Percentiles rank a stretch among this genome's conserved stretches.
Conservation (phyloP, 176 grass and related monocot genomes). For the Chrysopogon serrulatus region DNA sequence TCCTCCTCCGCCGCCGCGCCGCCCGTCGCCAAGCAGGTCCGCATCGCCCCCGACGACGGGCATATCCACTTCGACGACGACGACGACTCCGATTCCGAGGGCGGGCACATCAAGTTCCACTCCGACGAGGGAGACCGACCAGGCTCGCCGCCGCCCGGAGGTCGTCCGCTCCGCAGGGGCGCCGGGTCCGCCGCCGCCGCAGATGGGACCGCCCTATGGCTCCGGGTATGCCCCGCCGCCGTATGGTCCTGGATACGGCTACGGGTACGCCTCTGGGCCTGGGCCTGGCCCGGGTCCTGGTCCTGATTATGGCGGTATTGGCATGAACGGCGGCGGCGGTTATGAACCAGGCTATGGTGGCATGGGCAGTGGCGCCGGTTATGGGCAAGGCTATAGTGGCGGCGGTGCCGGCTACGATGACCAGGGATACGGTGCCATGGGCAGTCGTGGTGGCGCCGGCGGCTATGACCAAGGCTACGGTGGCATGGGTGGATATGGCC, state of each 20-base stretch:
- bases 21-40: slow-evolving; percentile 37
- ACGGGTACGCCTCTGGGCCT: slow-evolving; percentile 4
- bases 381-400: slow-evolving; percentile 16
- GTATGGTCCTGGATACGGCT: slow-evolving; percentile 28
- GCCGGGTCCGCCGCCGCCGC: not conserved
- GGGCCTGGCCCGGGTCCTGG: not conserved
- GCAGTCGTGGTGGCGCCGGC: not conserved
- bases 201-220: slow-evolving; percentile 27
- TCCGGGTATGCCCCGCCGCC: slow-evolving; percentile 23
- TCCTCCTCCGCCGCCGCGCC: slow-evolving; percentile 25
- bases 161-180: not conserved
- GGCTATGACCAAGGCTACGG: slow-evolving; percentile 30
- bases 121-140: slow-evolving; percentile 43
- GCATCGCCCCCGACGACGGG: slow-evolving; percentile 31
- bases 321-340: not conserved
- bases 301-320: not conserved
- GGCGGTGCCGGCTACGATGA: slow-evolving; percentile 27
- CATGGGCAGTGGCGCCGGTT: not conserved
- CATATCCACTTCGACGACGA: slow-evolving; percentile 75
- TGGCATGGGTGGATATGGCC: slow-evolving; percentile 33
- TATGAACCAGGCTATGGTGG: slow-evolving; percentile 11
- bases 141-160: slow-evolving; percentile 10
- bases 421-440: slow-evolving; percentile 13
- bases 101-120: slow-evolving; percentile 65
- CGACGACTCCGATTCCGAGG: slow-evolving; percentile 49